phyloP scores from a whole-genome alignment of 1,139 yeast species.

The Yamadazyma friedrichii region DNA sequence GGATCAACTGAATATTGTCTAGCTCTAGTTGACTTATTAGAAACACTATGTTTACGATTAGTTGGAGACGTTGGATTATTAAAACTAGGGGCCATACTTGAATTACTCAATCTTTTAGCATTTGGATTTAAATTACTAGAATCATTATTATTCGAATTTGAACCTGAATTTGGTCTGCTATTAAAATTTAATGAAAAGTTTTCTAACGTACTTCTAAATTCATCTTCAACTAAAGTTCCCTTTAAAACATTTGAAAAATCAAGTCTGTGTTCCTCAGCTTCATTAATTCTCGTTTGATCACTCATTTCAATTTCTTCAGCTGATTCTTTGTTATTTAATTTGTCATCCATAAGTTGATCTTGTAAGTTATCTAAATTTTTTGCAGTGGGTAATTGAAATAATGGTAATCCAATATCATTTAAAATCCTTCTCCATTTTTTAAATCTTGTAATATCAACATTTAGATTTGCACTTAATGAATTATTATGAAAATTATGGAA shows the following conservation, averaged over 20 bases:
- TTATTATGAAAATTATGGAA: conserved; percentile 4
- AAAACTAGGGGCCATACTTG: not conserved
- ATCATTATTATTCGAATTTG: conserved; percentile 3
- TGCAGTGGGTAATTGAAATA: conserved; percentile 43
- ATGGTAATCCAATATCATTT: conserved; percentile 37
- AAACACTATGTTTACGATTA: conserved; percentile 12
- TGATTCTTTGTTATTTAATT: conserved; percentile 7
- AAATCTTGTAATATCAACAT: conserved; percentile 14
- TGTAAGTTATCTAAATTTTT: conserved; percentile 30
- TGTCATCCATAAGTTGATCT: conserved; percentile 20
- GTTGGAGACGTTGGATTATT: conserved; percentile 1
- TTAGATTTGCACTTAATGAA: conserved; percentile 15
- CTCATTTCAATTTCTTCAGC: conserved; percentile 2
- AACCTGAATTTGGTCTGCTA: not conserved
- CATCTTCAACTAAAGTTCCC: conserved; percentile 29
- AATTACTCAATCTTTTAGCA: conserved; percentile 4
- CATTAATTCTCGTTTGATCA: not conserved
- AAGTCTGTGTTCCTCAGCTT: conserved; percentile 17
- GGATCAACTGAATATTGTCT: conserved; percentile 18
- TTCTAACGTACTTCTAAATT: conserved; percentile 32
- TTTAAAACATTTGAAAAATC: conserved; percentile 39
- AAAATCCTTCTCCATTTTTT: conserved; percentile 29
- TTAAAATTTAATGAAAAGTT: conserved; percentile 28
- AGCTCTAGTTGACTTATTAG: conserved; percentile 14
- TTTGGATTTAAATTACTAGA: conserved; percentile 1